A percentile compares a stretch with the other conserved stretches of the same genome.
Evolutionary conservation across 2,329 filamentous ascomycete genomes (phyloP).

Genomic region (Fusarium brachygibbosum): DNA sequence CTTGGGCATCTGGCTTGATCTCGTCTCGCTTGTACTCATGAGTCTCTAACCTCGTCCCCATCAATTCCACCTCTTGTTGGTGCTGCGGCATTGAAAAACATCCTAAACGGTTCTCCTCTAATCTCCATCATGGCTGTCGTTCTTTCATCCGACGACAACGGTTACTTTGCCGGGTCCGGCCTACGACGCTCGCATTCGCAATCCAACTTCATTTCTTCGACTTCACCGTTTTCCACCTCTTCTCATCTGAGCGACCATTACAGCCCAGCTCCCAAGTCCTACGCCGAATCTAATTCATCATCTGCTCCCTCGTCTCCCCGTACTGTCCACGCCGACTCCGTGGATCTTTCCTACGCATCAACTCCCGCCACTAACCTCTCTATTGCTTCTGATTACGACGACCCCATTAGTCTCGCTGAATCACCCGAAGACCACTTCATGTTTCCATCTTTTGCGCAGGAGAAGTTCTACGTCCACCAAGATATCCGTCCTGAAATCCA

Average conservation of each 20-base stretch:
- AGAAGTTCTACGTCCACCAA: constrained; percentile 59
- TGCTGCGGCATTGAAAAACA: constrained; percentile 45
- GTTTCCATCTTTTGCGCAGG: constrained; percentile 61
- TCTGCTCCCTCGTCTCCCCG: constrained; percentile 70
- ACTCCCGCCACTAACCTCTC: constrained; percentile 75
- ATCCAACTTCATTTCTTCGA: constrained; percentile 65
- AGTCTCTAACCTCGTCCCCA: constrained; percentile 38
- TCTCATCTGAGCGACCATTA: constrained; percentile 64
- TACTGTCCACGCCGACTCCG: constrained; percentile 66
- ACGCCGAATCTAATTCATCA: constrained; percentile 63
- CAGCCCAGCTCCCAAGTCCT: constrained; percentile 58
- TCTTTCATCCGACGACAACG: constrained; percentile 68
- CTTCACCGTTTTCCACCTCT: constrained; percentile 60
- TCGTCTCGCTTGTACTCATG: constrained; percentile 40
- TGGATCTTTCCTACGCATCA: constrained; percentile 70
- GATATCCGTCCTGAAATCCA: constrained; percentile 44
- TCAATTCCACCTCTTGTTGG: constrained; percentile 32
- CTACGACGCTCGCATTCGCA: constrained; percentile 73
- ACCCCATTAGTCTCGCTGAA: constrained; percentile 60
- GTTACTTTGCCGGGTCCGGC: constrained; percentile 67
- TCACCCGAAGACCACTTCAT: constrained; percentile 62
- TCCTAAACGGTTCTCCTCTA: constrained; percentile 38
- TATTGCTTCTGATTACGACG: constrained; percentile 69
- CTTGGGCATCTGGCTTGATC: constrained; percentile 6
- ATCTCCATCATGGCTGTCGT: constrained; percentile 66